Conservation (phyloP, 176 grass and related monocot genomes). For the Pontederia crassipes region DNA sequence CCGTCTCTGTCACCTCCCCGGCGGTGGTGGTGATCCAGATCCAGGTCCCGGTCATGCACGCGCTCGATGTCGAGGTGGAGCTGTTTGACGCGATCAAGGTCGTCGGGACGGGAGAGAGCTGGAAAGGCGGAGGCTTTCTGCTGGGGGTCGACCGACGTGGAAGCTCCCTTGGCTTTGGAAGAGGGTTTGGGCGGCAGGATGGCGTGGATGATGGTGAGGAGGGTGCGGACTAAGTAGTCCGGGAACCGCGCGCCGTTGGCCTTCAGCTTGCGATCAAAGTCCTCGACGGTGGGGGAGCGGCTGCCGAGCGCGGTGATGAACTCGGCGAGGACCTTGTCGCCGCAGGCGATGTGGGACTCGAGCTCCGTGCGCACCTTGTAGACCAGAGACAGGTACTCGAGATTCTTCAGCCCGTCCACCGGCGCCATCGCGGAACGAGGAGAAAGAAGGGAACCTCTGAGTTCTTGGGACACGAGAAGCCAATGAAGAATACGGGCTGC, state of each 20-base stretch:
- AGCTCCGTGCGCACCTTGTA: slow-evolving; percentile 70
- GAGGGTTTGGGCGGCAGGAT: slow-evolving; percentile 62
- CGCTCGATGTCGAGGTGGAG: slow-evolving; percentile 66
- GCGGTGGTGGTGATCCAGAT: background rate
- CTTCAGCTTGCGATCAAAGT: slow-evolving; percentile 59
- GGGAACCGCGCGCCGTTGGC: slow-evolving; percentile 53
- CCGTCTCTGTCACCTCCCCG: background rate
- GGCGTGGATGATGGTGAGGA: slow-evolving; percentile 75
- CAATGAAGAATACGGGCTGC: too few species aligned
- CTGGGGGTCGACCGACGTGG: background rate
- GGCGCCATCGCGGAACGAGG: slow-evolving; percentile 22
- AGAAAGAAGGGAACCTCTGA: background rate
- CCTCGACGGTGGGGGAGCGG: slow-evolving; percentile 31
- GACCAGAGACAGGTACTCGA: slow-evolving; percentile 64
- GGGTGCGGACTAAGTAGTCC: slow-evolving; percentile 69
- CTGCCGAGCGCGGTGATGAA: slow-evolving; percentile 66
- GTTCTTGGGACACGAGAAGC: background rate
- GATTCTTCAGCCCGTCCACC: slow-evolving; percentile 42
- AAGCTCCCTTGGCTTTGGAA: slow-evolving; percentile 16
- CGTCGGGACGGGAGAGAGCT: slow-evolving; percentile 48
- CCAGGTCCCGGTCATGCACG: slow-evolving; percentile 3
- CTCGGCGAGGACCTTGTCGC: slow-evolving; percentile 76
- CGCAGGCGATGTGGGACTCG: slow-evolving; percentile 57
- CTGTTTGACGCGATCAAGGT: slow-evolving; percentile 46
- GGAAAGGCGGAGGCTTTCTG: slow-evolving; percentile 32